A percentile compares a stretch with the other conserved stretches of the same genome.
Conservation (phyloP, 352 stramenopile species). For the Globisporangium paddicum region DNA sequence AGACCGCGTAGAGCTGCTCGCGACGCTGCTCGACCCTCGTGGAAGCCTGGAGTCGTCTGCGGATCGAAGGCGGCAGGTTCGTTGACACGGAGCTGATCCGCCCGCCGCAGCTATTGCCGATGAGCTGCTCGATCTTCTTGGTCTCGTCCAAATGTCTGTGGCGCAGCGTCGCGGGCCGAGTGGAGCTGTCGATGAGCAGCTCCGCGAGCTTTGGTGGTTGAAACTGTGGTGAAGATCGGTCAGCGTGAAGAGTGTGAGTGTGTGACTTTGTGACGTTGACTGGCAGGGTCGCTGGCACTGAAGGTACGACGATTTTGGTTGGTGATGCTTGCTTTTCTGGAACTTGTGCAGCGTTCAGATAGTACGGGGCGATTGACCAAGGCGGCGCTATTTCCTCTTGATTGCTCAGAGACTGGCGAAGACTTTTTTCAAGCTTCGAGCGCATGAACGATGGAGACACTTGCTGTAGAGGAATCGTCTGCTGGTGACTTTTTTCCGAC, state of each 20-base stretch:
- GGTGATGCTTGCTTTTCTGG: background rate
- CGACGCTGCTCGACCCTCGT: slow-evolving; percentile 35
- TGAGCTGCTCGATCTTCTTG: slow-evolving; percentile 67
- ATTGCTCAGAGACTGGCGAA: slow-evolving; percentile 10
- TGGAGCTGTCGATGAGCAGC: slow-evolving; percentile 49
- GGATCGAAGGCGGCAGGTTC: slow-evolving; percentile 50
- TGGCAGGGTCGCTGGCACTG: background rate
- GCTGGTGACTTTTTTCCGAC: background rate
- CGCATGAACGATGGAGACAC: slow-evolving; percentile 1
- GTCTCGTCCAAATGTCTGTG: slow-evolving; percentile 35
- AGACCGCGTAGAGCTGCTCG: slow-evolving; percentile 47
- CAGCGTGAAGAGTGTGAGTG: background rate
- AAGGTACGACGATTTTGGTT: background rate
- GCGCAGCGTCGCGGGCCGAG: slow-evolving; percentile 21
- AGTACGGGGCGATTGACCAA: background rate
- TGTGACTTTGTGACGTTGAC: background rate
- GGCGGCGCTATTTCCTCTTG: slow-evolving; percentile 2
- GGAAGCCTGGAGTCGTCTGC: slow-evolving; percentile 39
- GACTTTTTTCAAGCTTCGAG: slow-evolving; percentile 12
- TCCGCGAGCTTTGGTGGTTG: slow-evolving; percentile 24
- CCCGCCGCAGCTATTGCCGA: slow-evolving; percentile 49
- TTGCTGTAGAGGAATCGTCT: background rate
- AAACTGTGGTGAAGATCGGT: slow-evolving; percentile 1
- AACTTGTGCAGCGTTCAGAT: background rate
- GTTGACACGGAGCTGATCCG: slow-evolving; percentile 39